These are phyloP conservation scores for Coelastrella sp. DNA, from an alignment of 139 green algal species.

Conservation along the genomic window DNA sequence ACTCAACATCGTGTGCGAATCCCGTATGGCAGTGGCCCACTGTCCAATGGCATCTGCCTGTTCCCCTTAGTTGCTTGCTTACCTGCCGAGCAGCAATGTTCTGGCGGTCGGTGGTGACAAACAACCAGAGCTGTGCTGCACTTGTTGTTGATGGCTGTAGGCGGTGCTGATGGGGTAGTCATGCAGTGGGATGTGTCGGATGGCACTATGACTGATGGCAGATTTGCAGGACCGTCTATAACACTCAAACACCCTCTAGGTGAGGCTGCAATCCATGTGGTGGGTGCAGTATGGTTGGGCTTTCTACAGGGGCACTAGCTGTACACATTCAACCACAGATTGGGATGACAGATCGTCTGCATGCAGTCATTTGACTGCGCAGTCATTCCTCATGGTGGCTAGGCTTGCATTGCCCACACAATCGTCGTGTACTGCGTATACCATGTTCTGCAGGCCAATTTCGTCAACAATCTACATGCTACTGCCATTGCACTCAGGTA, in stretches of 20 bases:
- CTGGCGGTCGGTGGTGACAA: too few relatives aligned
- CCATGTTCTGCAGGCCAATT: too few relatives aligned
- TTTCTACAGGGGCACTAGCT: neutral
- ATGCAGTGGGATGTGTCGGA: conserved; percentile 72
- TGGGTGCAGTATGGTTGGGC: neutral
- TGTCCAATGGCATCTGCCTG: neutral
- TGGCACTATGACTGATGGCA: conserved; percentile 58
- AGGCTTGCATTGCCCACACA: too few relatives aligned
- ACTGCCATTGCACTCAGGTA: neutral
- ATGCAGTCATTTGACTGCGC: too few relatives aligned
- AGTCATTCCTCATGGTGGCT: too few relatives aligned
- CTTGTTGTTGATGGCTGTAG: conserved; percentile 29
- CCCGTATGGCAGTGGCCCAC: too few relatives aligned
- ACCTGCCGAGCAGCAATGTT: too few relatives aligned
- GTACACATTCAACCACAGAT: neutral
- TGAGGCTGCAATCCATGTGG: neutral
- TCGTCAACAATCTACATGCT: neutral
- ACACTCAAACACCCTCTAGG: conserved; percentile 47
- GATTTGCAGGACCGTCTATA: conserved; percentile 55
- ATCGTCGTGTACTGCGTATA: too few relatives aligned
- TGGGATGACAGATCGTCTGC: neutral
- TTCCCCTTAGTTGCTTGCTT: too few relatives aligned
- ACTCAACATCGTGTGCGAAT: too few relatives aligned
- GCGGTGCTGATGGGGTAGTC: conserved; percentile 67
- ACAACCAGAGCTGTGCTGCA: neutral